These are phyloP conservation scores for Chrysanthemum seticuspe DNA, from an alignment of 129 eudicot species.

Conservation along the genomic window DNA sequence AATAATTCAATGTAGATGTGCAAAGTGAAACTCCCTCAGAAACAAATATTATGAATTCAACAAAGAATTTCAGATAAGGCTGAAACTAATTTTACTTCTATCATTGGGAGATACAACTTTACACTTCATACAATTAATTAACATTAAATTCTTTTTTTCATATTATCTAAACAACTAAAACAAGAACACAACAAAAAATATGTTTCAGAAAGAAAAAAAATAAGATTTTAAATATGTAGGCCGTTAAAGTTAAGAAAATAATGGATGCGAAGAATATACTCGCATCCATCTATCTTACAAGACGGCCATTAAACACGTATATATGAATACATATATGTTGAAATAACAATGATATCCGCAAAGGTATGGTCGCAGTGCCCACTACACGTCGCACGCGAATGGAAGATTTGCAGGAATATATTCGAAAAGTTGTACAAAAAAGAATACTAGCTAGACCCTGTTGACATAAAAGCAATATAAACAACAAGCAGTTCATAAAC, in stretches of 20 bases:
- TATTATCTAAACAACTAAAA: too few species aligned
- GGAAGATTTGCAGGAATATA: conserved; percentile 45
- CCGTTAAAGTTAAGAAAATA: conserved; percentile 20
- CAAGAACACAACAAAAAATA: too few species aligned
- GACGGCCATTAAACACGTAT: conserved; percentile 17
- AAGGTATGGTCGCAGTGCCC: conserved; percentile 55
- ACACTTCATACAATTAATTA: neutral
- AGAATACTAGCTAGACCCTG: conserved; percentile 20
- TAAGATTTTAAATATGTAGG: conserved; percentile 6
- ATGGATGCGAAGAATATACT: conserved; percentile 8
- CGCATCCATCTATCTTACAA: conserved; percentile 15
- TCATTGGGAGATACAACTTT: conserved; percentile 32
- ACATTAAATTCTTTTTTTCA: too few species aligned
- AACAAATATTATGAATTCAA: conserved; percentile 17
- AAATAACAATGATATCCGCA: conserved; percentile 35
- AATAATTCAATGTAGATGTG: neutral
- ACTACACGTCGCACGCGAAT: conserved; percentile 49
- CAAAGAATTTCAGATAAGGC: conserved; percentile 43
- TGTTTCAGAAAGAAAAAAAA: too few species aligned
- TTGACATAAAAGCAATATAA: neutral
- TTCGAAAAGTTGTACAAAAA: neutral
- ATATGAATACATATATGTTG: conserved; percentile 1
- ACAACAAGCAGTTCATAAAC: neutral
- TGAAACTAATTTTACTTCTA: conserved; percentile 34
- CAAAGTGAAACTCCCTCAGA: conserved; percentile 36